phyloP scores from a whole-genome alignment of 2,329 filamentous ascomycete genomes.

The Bipolaris cookei region DNA sequence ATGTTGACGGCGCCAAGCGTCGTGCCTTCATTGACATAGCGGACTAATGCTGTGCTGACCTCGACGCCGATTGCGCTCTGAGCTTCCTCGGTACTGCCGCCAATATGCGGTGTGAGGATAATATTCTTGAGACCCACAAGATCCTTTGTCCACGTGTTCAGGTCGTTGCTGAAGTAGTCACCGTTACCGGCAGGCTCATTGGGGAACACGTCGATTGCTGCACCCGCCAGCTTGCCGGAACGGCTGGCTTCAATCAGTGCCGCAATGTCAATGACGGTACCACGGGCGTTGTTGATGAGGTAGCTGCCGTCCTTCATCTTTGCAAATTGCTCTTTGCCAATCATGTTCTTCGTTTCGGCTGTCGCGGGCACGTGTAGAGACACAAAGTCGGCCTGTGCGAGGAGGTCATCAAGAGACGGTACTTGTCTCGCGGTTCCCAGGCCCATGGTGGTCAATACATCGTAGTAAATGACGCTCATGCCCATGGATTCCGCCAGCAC shows the following conservation, averaged over 20 bases:
- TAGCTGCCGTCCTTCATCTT: constrained; percentile 94
- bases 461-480: constrained; percentile 97
- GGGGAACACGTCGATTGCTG: constrained; percentile 95
- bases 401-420: constrained; percentile 74
- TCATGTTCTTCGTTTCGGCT: constrained; percentile 91
- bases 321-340: constrained; percentile 76
- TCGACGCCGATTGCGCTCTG: constrained; percentile 95
- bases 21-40: constrained; percentile 94
- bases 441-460: constrained; percentile 92
- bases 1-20: constrained; percentile 94
- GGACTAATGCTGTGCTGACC: constrained; percentile 84
- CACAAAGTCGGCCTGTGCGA: constrained; percentile 85
- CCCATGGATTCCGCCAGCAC: constrained; percentile 97
- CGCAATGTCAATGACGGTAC: constrained; percentile 91
- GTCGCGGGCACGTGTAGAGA: constrained; percentile 94
- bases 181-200: constrained; percentile 93
- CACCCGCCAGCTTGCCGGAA: constrained; percentile 84
- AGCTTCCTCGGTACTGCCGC: constrained; percentile 96
- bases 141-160: constrained; percentile 87
- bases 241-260: constrained; percentile 88
- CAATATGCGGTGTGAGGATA: constrained; percentile 95
- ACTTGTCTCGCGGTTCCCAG: constrained; percentile 88
- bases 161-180: constrained; percentile 84
- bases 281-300: constrained; percentile 93
- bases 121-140: constrained; percentile 86